Percentiles rank a stretch among this genome's conserved stretches.
Conservation (phyloP, 176 grass and related monocot genomes). For the Triticum urartu region DNA sequence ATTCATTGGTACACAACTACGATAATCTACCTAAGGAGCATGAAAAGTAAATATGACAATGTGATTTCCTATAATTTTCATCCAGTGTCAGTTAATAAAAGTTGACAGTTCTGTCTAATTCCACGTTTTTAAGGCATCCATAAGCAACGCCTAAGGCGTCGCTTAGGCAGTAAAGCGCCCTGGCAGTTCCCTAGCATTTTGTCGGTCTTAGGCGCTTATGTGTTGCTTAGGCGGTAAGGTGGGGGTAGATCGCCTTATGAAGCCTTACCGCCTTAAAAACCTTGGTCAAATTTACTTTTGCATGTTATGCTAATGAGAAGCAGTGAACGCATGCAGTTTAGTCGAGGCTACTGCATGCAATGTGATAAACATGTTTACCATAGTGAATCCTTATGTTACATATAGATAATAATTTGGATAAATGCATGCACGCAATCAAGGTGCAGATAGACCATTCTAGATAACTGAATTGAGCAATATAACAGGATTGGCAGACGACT, state of each 20-base stretch:
- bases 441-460: constrained; percentile 2
- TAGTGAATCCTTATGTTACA: background rate
- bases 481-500: constrained; percentile 29
- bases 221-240: background rate
- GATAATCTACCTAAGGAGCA: background rate
- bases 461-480: constrained; percentile 24
- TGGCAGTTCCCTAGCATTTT: background rate
- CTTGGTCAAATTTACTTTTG: background rate
- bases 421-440: background rate
- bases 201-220: background rate
- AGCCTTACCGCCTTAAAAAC: background rate
- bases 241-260: background rate
- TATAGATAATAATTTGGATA: background rate
- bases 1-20: background rate
- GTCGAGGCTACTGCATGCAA: background rate
- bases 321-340: background rate
- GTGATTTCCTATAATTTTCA: background rate
- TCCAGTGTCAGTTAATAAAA: background rate
- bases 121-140: background rate
- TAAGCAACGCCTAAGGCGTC: background rate
- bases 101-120: background rate
- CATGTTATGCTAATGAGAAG: constrained; percentile 8
- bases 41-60: background rate
- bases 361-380: background rate
- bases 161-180: background rate